Percentiles rank a stretch among this genome's conserved stretches.
phyloP scores from a whole-genome alignment of 1,284 basidiomycete species.

The Ceratobasidium sp. region DNA sequence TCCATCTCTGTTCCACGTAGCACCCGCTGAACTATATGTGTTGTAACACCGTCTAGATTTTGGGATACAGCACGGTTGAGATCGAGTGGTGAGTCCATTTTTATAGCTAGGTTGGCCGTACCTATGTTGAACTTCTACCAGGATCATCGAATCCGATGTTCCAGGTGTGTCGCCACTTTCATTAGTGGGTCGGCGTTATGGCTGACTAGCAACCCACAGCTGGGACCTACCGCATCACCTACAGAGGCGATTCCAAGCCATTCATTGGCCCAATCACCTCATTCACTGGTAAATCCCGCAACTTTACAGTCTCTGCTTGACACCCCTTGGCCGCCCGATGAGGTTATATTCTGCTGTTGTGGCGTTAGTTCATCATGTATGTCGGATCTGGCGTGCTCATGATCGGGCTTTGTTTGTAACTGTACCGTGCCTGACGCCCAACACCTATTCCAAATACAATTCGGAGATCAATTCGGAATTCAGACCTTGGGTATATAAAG shows the following conservation, averaged over 20 bases:
- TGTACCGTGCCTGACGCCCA: conserved; percentile 1
- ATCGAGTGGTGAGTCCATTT: conserved; percentile 43
- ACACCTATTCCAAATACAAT: conserved; percentile 34
- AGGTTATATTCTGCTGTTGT: not conserved
- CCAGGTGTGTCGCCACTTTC: conserved; percentile 58
- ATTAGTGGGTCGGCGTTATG: not conserved
- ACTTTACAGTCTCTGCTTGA: conserved; percentile 63
- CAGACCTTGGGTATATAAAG: conserved; percentile 30
- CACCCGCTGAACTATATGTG: not conserved
- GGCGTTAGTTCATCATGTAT: not conserved
- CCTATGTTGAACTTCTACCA: conserved; percentile 51
- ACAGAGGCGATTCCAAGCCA: conserved; percentile 79
- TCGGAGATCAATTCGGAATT: conserved; percentile 45
- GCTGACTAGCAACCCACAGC: conserved; percentile 23
- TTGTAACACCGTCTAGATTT: conserved; percentile 2
- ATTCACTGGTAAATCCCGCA: conserved; percentile 70
- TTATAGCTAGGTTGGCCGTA: not conserved
- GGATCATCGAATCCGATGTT: conserved; percentile 73
- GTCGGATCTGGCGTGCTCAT: not conserved
- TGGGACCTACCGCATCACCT: conserved; percentile 69
- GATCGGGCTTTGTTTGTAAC: conserved; percentile 19
- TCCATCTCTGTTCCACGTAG: not conserved
- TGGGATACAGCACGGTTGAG: conserved; percentile 45
- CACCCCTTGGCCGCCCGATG: not conserved
- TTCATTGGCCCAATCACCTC: conserved; percentile 66